Percentiles rank a stretch among this genome's conserved stretches.
phyloP scores from a whole-genome alignment of 495 filamentous ascomycete genomes.

The Melanomma pulvis-pyrius region DNA sequence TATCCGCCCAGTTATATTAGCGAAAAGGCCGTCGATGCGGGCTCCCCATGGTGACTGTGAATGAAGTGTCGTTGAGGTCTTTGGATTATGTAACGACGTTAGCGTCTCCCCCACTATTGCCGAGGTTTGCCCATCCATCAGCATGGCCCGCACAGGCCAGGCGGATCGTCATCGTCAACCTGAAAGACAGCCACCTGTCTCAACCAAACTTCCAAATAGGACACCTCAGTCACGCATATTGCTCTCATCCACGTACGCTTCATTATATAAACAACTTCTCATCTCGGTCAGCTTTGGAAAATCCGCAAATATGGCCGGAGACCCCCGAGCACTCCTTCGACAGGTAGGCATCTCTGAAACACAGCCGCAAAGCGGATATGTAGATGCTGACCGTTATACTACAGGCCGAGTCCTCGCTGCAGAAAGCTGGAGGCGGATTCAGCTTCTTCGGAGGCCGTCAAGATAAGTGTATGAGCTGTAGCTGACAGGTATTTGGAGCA shows the following conservation, averaged over 20 bases:
- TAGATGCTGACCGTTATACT: conserved; percentile 49
- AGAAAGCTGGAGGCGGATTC: conserved; percentile 69
- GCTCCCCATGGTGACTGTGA: not conserved
- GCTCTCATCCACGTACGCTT: not conserved
- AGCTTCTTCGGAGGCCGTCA: conserved; percentile 75
- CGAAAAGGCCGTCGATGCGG: not conserved
- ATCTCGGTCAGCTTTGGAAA: not conserved
- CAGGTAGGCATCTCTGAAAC: conserved; percentile 49
- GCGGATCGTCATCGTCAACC: conserved; percentile 31
- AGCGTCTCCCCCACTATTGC: not conserved
- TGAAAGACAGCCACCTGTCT: conserved; percentile 26
- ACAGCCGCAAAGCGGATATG: conserved; percentile 9
- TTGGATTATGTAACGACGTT: conserved; percentile 21
- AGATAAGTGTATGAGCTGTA: conserved; percentile 63
- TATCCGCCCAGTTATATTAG: not conserved
- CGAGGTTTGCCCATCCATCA: conserved; percentile 29
- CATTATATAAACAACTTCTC: not conserved
- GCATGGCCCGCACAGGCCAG: conserved; percentile 15
- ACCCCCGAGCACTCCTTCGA: conserved; percentile 62
- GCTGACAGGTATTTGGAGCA: not conserved
- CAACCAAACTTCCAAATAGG: conserved; percentile 12
- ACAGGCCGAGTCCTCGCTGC: conserved; percentile 78
- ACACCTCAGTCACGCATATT: not conserved
- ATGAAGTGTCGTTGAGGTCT: conserved; percentile 29
- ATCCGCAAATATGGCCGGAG: conserved; percentile 47